phyloP scores from a whole-genome alignment of 345 rosid species.

The Brassica carinata region DNA sequence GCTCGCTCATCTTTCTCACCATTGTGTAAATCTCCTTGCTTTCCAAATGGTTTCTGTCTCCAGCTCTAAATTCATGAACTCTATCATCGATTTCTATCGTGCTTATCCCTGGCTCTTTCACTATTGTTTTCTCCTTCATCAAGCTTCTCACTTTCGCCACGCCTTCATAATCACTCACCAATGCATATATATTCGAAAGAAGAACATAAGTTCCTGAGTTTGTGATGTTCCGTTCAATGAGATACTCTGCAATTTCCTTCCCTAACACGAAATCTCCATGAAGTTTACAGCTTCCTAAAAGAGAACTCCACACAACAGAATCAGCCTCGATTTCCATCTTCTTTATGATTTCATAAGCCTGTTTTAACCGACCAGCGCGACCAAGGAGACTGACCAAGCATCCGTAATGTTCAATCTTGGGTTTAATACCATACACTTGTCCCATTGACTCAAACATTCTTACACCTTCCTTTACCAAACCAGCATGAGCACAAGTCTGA shows the following conservation, averaged over 20 bases:
- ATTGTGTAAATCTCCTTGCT: constrained; percentile 53
- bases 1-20: constrained; percentile 47
- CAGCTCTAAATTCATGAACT: constrained; percentile 63
- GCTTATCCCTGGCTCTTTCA: constrained; percentile 73
- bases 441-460: constrained; percentile 56
- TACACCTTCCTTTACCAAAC: constrained; percentile 66
- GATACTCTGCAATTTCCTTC: constrained; percentile 65
- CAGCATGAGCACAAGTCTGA: constrained; percentile 76
- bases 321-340: constrained; percentile 59
- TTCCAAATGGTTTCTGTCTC: constrained; percentile 53
- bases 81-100: constrained; percentile 56
- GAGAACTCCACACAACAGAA: constrained; percentile 65
- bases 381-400: constrained; percentile 73
- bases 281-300: constrained; percentile 70
- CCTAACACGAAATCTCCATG: constrained; percentile 59
- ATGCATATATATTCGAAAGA: constrained; percentile 72
- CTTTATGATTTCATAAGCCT: constrained; percentile 50
- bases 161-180: constrained; percentile 56
- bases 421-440: constrained; percentile 53
- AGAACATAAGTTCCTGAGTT: constrained; percentile 69
- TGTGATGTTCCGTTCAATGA: constrained; percentile 48
- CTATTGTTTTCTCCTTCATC: constrained; percentile 66
- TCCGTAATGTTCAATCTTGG: constrained; percentile 83
- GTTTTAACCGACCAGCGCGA: constrained; percentile 62
- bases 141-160: constrained; percentile 65